Conservation (phyloP, 495 filamentous ascomycete genomes). For the Evansstolkia leycettana region DNA sequence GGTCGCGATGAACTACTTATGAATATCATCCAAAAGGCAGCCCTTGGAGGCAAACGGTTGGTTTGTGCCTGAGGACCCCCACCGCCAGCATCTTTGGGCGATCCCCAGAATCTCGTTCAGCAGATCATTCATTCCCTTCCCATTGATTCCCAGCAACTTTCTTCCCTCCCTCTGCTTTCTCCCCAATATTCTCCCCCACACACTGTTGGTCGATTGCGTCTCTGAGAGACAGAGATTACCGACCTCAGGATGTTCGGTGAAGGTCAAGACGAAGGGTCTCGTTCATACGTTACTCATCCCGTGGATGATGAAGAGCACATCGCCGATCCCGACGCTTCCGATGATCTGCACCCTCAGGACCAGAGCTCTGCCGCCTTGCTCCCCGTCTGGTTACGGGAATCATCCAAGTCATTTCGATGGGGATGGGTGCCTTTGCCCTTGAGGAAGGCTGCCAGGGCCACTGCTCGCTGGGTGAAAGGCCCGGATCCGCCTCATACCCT, state of each 20-base stretch:
- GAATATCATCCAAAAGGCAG: too few species aligned
- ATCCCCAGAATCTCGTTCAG: too few species aligned
- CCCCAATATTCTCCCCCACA: too few species aligned
- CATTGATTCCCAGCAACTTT: too few species aligned
- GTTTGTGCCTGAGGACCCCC: too few species aligned
- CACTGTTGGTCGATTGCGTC: too few species aligned
- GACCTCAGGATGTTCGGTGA: slow-evolving; percentile 22
- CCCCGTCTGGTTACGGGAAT: slow-evolving; percentile 42
- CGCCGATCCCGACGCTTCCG: slow-evolving; percentile 30
- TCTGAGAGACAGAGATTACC: too few species aligned
- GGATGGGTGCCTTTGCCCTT: slow-evolving; percentile 39
- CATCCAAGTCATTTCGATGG: slow-evolving; percentile 40
- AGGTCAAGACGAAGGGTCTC: slow-evolving; percentile 19
- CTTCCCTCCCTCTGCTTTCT: too few species aligned
- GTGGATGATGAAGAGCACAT: slow-evolving; percentile 24
- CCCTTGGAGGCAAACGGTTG: too few species aligned
- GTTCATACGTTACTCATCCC: slow-evolving; percentile 23
- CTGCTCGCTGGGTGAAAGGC: slow-evolving; percentile 56
- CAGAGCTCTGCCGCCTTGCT: slow-evolving; percentile 14
- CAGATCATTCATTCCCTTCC: too few species aligned
- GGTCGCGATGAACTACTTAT: too few species aligned
- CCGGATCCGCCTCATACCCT: slow-evolving; percentile 51
- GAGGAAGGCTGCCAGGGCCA: slow-evolving; percentile 33
- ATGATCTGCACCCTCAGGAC: slow-evolving; percentile 21
- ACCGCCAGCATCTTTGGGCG: too few species aligned